Evolutionary conservation across 257 asterid species (phyloP), one percentile per base, ranked within the genome.

Genomic region (Linderniella brevidens): DNA sequence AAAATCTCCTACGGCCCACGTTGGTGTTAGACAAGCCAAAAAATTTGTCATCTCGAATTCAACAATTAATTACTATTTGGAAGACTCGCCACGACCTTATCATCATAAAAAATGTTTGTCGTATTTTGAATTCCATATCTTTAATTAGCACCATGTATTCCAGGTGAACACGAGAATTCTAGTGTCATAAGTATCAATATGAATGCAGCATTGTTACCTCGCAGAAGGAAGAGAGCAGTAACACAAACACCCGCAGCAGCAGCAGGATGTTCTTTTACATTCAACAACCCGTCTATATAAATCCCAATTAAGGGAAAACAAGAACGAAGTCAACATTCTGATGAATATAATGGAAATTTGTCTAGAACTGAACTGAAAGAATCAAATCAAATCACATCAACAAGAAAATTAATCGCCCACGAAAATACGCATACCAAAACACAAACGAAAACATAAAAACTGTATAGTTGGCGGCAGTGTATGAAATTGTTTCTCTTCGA

Each of bases 241-340:
- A 69, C 70, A 70, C 80, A 83, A 60, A 77, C 60, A 74, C 95
- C 97, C 64, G 78, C 75, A 1, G 77, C 83, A 45, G 61, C 42
- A 58, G 61, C 80, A 38, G 95, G 93, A 32, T 78, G 73, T 54
- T 88, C 84, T 61, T 71, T 76, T 13, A 71, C 62, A 14, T 44
- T 53, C 41, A 52, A 59, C 66, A 84, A 53, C 64, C 68, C 93
- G 69, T 64, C 97, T 87, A 35, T 17, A 48, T 38, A 46, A 52
- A 55, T 38, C 46, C 13, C 15, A 46, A 37, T 52, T 40, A 13
- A 25, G 37, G 42, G 14, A 20, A 19, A 39, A 19, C 40, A 54
- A 50, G 47, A 60, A 43, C 40, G 20, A 10, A 55, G 11, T 35
- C 48, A 52, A 35, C 16, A 48, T 37, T 38, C 32, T 25, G 6